Evolutionary conservation across 352 stramenopile species (phyloP).

Genomic region (Pythium pyrilobum): DNA sequence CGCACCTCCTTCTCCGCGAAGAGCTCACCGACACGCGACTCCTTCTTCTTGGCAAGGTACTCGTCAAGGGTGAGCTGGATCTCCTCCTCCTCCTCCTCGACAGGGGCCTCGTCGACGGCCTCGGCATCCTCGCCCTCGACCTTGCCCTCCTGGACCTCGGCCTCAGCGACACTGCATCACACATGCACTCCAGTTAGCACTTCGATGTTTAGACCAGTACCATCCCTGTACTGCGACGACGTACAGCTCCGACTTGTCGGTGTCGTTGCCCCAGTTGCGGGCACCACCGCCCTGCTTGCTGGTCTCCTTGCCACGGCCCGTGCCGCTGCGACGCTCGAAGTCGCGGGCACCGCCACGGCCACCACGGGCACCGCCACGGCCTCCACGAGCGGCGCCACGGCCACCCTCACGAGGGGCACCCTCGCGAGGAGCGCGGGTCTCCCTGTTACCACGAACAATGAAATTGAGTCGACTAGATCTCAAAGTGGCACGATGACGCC

Average conservation of each 20-base stretch:
- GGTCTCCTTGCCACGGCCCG: conserved; percentile 93
- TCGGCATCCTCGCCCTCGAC: conserved; percentile 20
- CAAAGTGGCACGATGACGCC: no score
- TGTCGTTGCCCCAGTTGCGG: conserved; percentile 96
- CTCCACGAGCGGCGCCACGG: conserved; percentile 37
- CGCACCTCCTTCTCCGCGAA: conserved; percentile 80
- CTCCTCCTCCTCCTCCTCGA: conserved; percentile 61
- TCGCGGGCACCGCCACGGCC: conserved; percentile 62
- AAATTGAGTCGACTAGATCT: no score
- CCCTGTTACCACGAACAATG: conserved; percentile 7
- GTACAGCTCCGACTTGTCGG: conserved; percentile 89
- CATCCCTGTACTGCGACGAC: conserved; percentile 25
- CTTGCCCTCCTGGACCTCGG: conserved; percentile 32
- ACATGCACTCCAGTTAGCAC: neutral
- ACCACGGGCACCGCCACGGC: conserved; percentile 30
- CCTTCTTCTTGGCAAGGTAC: conserved; percentile 81
- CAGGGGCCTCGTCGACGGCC: conserved; percentile 51
- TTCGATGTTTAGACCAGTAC: no score
- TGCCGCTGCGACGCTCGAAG: conserved; percentile 94
- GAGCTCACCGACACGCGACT: conserved; percentile 59
- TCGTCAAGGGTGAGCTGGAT: conserved; percentile 80
- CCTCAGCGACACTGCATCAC: conserved; percentile 26
- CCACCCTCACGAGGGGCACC: conserved; percentile 40
- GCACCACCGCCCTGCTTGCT: conserved; percentile 93
- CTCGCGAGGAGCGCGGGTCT: conserved; percentile 33